Evolutionary conservation across 495 filamentous ascomycete species (phyloP), one percentile per base, ranked within the genome.

Genomic region (Aspergillus affinis): DNA sequence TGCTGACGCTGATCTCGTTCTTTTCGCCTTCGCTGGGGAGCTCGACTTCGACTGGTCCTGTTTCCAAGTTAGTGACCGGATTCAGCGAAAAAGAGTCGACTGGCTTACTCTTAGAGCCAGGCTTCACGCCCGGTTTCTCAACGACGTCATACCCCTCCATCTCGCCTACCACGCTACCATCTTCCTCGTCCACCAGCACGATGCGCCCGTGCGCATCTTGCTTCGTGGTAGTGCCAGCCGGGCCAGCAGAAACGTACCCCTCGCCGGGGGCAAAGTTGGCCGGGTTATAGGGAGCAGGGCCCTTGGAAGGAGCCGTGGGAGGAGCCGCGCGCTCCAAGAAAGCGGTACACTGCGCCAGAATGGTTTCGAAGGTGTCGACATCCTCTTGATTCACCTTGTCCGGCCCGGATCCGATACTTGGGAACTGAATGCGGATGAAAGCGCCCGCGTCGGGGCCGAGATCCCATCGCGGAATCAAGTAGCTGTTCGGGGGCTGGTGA

Each of bases 361-460:
- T 97, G 3, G 92, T 96, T 78, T 97, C 92, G 67, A 97, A 97
- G 0, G 92, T 97, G 71, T 97, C 92, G 26, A 96, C 81, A 72
- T 97, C 92, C 66, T 97, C 92, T 74, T 97, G 92, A 3, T 88
- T 84, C 26, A 88, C 86, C 55, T 84, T 84, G 36, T 82, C 79
- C 0, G 80, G 73, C 0, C 81, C 82, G 52, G 78, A 81, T 12
- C 90, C 90, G 10, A 91, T 79, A 5, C 81, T 69, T 2, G 92
- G 92, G 61, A 97, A 96, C 70, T 95, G 88, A 63, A 97, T 91
- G 30, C 90, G 82, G 29, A 92, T 96, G 67, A 97, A 97, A 9
- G 91, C 91, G 59, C 91, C 91, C 61, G 84, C 87, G 23, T 93
- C 90, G 4, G 88, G 90, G 17, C 91, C 91, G 20, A 96, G 75